A percentile compares a stretch with the other conserved stretches of the same genome.
Evolutionary conservation across 2,329 filamentous ascomycete genomes (phyloP).

Genomic region (Paecilomyces sp.): DNA sequence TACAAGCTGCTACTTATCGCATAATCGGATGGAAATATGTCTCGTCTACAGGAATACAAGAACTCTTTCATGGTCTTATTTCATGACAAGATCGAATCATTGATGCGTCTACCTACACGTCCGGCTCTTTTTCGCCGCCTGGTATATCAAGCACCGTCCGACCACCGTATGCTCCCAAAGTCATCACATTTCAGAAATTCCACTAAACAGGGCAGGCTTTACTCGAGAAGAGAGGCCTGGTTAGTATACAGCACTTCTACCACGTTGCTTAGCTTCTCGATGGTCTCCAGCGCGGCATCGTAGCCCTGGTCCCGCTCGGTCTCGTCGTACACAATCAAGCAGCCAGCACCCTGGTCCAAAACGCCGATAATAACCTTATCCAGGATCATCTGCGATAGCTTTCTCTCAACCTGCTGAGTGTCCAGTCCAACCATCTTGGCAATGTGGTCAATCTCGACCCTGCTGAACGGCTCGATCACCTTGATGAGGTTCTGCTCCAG

Average conservation of each 20-base stretch:
- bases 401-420: slow-evolving; percentile 93
- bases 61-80: not conserved
- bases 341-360: slow-evolving; percentile 93
- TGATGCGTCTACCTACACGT: not conserved
- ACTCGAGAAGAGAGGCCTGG: slow-evolving; percentile 93
- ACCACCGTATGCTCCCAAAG: not conserved
- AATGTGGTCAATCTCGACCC: slow-evolving; percentile 94
- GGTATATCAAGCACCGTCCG: not conserved
- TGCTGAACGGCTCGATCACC: slow-evolving; percentile 97
- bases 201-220: slow-evolving; percentile 17
- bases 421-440: slow-evolving; percentile 97
- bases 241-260: slow-evolving; percentile 97
- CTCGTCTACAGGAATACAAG: not conserved
- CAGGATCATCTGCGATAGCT: slow-evolving; percentile 98
- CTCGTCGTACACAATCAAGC: slow-evolving; percentile 95
- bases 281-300: slow-evolving; percentile 86
- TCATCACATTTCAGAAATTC: not conserved
- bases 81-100: not conserved
- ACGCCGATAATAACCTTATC: slow-evolving; percentile 99
- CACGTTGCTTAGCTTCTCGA: slow-evolving; percentile 94
- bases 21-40: not conserved
- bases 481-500: slow-evolving; percentile 99
- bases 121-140: not conserved
- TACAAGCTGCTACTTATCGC: not conserved
- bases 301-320: slow-evolving; percentile 88